Conservation (phyloP, 1,284 basidiomycete genomes). For the Athelia sp. region DNA sequence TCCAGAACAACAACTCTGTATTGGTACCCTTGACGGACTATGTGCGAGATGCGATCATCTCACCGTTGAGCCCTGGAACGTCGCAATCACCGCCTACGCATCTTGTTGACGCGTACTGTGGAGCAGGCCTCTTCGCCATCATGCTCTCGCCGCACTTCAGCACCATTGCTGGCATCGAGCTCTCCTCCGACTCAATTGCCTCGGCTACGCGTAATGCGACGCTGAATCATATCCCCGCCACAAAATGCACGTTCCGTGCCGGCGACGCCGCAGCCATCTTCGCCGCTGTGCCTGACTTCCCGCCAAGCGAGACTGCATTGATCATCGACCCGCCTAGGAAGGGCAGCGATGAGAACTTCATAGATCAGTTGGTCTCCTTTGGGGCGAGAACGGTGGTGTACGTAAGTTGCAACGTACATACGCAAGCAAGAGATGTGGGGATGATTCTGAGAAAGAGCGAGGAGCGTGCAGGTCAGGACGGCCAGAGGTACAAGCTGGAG, state of each 20-base stretch:
- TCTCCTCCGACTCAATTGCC: slow-evolving; percentile 72
- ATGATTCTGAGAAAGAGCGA: slow-evolving; percentile 51
- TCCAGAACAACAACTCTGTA: slow-evolving; percentile 98
- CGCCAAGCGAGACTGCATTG: slow-evolving; percentile 62
- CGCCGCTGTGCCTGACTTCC: slow-evolving; percentile 60
- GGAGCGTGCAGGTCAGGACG: slow-evolving; percentile 30
- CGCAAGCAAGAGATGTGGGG: slow-evolving; percentile 82
- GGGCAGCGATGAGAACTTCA: slow-evolving; percentile 82
- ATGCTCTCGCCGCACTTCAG: slow-evolving; percentile 78
- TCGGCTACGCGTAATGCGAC: slow-evolving; percentile 78
- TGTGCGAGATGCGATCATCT: slow-evolving; percentile 73
- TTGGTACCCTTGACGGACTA: slow-evolving; percentile 80
- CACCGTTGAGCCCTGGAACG: slow-evolving; percentile 16
- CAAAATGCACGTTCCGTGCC: slow-evolving; percentile 53
- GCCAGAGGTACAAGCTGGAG: slow-evolving; percentile 63
- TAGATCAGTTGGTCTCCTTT: slow-evolving; percentile 76
- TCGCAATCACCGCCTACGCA: slow-evolving; percentile 51
- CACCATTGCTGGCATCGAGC: slow-evolving; percentile 87
- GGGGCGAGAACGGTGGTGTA: slow-evolving; percentile 75
- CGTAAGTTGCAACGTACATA: slow-evolving; percentile 92
- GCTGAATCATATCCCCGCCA: slow-evolving; percentile 59
- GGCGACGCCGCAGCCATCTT: slow-evolving; percentile 75
- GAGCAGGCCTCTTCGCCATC: slow-evolving; percentile 89
- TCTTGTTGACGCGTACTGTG: slow-evolving; percentile 91
- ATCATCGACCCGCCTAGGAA: slow-evolving; percentile 89